phyloP scores from a whole-genome alignment of 1,139 yeast genomes.

The Kodamaea fungicola region DNA sequence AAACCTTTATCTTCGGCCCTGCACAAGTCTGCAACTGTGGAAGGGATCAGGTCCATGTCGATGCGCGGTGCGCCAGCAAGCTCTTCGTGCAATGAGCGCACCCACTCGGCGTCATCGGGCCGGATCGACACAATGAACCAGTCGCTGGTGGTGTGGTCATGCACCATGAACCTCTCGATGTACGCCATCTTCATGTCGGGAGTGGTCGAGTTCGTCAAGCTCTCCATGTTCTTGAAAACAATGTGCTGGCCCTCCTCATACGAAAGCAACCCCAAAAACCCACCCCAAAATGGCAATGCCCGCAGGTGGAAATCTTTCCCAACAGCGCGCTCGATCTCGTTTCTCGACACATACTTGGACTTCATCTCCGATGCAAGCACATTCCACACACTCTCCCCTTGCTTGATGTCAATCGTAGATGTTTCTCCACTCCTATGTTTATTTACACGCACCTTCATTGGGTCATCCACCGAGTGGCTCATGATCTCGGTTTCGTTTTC shows the following conservation, averaged over 20 bases:
- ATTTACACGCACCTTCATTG: slow-evolving; percentile 18
- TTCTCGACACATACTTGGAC: slow-evolving; percentile 15
- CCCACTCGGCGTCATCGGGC: slow-evolving; percentile 30
- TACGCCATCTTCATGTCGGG: slow-evolving; percentile 79
- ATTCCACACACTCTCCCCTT: slow-evolving; percentile 41
- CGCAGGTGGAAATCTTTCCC: slow-evolving; percentile 11
- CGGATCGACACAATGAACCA: slow-evolving; percentile 55
- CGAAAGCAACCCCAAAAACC: slow-evolving; percentile 77
- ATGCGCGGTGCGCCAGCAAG: slow-evolving; percentile 7
- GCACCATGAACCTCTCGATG: slow-evolving; percentile 61
- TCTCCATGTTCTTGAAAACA: slow-evolving; percentile 27
- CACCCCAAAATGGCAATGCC: slow-evolving; percentile 78
- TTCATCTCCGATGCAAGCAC: slow-evolving; percentile 50
- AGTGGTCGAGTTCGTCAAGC: slow-evolving; percentile 28
- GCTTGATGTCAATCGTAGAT: not conserved
- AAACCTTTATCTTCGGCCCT: slow-evolving; percentile 14
- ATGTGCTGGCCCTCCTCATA: slow-evolving; percentile 77
- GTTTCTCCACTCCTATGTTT: slow-evolving; percentile 8
- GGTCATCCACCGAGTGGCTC: slow-evolving; percentile 57
- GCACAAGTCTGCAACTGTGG: slow-evolving; percentile 26
- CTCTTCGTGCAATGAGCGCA: slow-evolving; percentile 19
- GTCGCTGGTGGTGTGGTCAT: slow-evolving; percentile 46
- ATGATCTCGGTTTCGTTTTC: slow-evolving; percentile 50
- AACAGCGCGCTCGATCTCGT: slow-evolving; percentile 7
- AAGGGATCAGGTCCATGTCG: slow-evolving; percentile 20